Conservation (phyloP, 768 basidiomycete species). For the Lactarius trivialis region DNA sequence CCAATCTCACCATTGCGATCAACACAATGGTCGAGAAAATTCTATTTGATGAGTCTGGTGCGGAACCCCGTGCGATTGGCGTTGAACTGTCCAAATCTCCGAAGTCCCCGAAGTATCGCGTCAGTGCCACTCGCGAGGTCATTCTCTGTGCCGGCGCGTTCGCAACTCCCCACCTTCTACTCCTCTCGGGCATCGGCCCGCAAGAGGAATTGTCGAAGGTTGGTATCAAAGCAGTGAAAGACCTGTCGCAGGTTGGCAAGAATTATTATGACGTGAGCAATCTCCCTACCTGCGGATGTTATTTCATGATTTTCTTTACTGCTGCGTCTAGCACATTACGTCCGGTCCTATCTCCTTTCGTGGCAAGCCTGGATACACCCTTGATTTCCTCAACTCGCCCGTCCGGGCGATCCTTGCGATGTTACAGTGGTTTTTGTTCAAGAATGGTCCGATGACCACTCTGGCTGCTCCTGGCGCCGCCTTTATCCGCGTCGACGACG, state of each 20-base stretch:
- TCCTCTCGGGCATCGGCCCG: constrained; percentile 39
- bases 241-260: constrained; percentile 19
- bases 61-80: constrained; percentile 17
- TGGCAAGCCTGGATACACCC: constrained; percentile 16
- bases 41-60: constrained; percentile 13
- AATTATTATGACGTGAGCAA: constrained; percentile 18
- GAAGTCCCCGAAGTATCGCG: constrained; percentile 5
- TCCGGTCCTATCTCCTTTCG: constrained; percentile 16
- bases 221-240: constrained; percentile 26
- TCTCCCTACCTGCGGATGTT: neutral
- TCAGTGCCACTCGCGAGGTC: constrained; percentile 23
- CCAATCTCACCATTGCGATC: constrained; percentile 21
- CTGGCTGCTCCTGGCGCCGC: constrained; percentile 16
- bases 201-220: constrained; percentile 28
- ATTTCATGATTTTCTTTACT: neutral
- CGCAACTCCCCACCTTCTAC: constrained; percentile 35
- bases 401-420: constrained; percentile 8
- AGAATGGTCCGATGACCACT: constrained; percentile 10
- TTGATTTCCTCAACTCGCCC: constrained; percentile 20
- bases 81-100: constrained; percentile 15
- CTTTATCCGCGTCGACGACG: constrained; percentile 19
- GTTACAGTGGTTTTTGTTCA: constrained; percentile 10
- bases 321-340: constrained; percentile 4
- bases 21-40: constrained; percentile 11
- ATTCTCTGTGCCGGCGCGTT: constrained; percentile 24